A percentile compares a stretch with the other conserved stretches of the same genome.
Conservation (phyloP, 257 asterid species). For the Thymus mandschuricus region DNA sequence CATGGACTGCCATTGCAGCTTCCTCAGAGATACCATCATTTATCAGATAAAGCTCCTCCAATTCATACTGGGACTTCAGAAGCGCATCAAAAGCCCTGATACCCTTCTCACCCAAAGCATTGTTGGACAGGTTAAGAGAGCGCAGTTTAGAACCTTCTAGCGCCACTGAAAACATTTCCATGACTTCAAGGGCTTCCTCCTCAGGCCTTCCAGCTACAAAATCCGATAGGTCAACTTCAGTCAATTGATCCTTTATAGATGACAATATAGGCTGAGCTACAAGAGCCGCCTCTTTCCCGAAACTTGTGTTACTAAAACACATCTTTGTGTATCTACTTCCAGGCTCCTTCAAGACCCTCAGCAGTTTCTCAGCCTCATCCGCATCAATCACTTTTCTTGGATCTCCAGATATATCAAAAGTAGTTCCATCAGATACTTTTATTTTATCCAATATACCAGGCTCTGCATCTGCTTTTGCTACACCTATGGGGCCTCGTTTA, state of each 20-base stretch:
- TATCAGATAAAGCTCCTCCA: slow-evolving; percentile 91
- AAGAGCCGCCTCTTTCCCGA: slow-evolving; percentile 80
- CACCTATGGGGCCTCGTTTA: slow-evolving; percentile 63
- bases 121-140: slow-evolving; percentile 74
- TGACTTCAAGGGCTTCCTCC: slow-evolving; percentile 92
- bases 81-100: slow-evolving; percentile 76
- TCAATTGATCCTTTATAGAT: slow-evolving; percentile 66
- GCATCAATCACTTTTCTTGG: slow-evolving; percentile 65
- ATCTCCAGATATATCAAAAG: slow-evolving; percentile 84
- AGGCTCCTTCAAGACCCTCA: slow-evolving; percentile 62
- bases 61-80: slow-evolving; percentile 61
- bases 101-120: slow-evolving; percentile 96
- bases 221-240: slow-evolving; percentile 91
- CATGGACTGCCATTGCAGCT: slow-evolving; percentile 79
- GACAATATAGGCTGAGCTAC: slow-evolving; percentile 72
- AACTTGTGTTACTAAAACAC: slow-evolving; percentile 91
- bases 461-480: slow-evolving; percentile 48
- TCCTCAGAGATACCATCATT: slow-evolving; percentile 90
- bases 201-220: slow-evolving; percentile 85
- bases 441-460: slow-evolving; percentile 46
- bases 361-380: slow-evolving; percentile 65
- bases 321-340: slow-evolving; percentile 63
- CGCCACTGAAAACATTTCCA: slow-evolving; percentile 73
- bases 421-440: slow-evolving; percentile 48
- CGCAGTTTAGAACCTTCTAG: slow-evolving; percentile 69